These are phyloP conservation scores for Xylaria longipes DNA, from an alignment of 495 filamentous ascomycete genomes.

Conservation along the genomic window DNA sequence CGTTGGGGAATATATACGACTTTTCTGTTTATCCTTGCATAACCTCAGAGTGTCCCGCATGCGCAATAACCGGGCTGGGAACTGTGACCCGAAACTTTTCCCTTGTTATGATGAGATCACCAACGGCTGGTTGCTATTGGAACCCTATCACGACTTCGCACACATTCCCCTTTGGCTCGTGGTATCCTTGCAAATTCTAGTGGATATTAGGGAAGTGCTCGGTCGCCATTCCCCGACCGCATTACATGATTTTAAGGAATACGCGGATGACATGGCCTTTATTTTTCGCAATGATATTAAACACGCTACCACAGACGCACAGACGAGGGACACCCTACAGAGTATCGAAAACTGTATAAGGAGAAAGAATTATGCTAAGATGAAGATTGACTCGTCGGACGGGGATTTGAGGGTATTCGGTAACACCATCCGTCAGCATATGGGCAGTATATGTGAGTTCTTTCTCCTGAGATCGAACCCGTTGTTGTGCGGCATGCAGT, in stretches of 20 bases:
- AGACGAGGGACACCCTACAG: background rate
- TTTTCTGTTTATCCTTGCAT: background rate
- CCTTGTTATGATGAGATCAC: constrained; percentile 17
- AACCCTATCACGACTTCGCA: background rate
- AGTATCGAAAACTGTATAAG: background rate
- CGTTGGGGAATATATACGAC: background rate
- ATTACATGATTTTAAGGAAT: background rate
- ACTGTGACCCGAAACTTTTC: background rate
- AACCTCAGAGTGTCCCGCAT: background rate
- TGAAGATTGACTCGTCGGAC: no score
- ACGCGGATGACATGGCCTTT: background rate
- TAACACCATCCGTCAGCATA: background rate
- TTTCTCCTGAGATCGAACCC: background rate
- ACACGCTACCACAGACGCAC: no score
- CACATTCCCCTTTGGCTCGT: constrained; percentile 11
- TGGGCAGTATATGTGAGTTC: background rate
- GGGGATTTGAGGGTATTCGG: background rate
- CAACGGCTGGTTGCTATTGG: background rate
- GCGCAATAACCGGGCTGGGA: no score
- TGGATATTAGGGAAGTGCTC: background rate
- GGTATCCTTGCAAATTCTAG: constrained; percentile 4
- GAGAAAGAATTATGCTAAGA: background rate
- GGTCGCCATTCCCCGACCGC: background rate
- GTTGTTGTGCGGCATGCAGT: constrained; percentile 11
- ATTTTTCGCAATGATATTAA: background rate